phyloP scores from a whole-genome alignment of 306 rosid species.

The Cicer judaicum region DNA sequence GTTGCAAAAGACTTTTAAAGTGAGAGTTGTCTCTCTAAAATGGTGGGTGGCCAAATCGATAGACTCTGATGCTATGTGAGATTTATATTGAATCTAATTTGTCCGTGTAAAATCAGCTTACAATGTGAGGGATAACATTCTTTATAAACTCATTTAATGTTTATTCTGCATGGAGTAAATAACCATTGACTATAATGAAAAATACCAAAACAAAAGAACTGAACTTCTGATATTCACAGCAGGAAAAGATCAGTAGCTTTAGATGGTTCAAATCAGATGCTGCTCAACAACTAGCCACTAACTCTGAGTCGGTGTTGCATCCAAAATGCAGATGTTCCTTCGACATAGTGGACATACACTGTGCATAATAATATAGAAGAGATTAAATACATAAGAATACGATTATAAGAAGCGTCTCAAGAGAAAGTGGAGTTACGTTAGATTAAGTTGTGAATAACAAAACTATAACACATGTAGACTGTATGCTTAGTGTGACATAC shows the following conservation, averaged over 20 bases:
- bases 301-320: slow-evolving; percentile 51
- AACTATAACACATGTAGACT: not conserved
- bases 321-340: slow-evolving; percentile 78
- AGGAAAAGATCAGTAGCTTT: slow-evolving; percentile 43
- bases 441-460: not conserved
- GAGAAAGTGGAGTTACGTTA: not conserved
- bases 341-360: slow-evolving; percentile 98
- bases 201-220: slow-evolving; percentile 44
- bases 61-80: too few species aligned
- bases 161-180: not conserved
- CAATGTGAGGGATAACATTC: too few species aligned
- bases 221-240: slow-evolving; percentile 44
- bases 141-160: too few species aligned
- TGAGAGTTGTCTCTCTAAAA: too few species aligned
- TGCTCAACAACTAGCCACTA: slow-evolving; percentile 38
- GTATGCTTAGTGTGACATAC: too few species aligned
- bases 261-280: slow-evolving; percentile 9
- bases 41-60: too few species aligned
- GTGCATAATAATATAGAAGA: slow-evolving; percentile 44
- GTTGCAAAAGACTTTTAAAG: too few species aligned
- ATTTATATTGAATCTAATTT: too few species aligned
- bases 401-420: not conserved
- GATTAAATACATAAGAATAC: slow-evolving; percentile 6
- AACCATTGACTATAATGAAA: slow-evolving; percentile 39
- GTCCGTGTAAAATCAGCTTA: too few species aligned